Percentiles rank a stretch among this genome's conserved stretches.
Evolutionary conservation across 257 asterid genomes (phyloP).

Genomic region (Rauvolfia tetraphylla): DNA sequence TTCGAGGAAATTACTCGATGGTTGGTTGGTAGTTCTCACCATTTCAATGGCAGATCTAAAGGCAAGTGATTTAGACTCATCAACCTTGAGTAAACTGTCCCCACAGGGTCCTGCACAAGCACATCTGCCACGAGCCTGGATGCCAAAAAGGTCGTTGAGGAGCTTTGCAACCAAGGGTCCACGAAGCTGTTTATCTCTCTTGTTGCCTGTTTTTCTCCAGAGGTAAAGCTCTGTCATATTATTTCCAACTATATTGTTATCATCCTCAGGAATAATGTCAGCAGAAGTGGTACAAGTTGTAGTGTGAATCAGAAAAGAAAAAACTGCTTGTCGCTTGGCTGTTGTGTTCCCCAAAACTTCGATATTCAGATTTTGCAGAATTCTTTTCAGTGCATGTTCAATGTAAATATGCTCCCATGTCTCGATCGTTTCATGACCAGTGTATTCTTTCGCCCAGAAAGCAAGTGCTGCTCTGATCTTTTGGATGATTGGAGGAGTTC

Average conservation of each 20-base stretch:
- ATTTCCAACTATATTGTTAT: background rate
- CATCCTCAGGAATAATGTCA: background rate
- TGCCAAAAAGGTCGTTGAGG: slow-evolving; percentile 68
- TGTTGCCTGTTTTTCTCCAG: slow-evolving; percentile 25
- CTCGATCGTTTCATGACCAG: slow-evolving; percentile 37
- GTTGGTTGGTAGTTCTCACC: slow-evolving; percentile 22
- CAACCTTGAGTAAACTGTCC: slow-evolving; percentile 44
- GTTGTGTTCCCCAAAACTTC: slow-evolving; percentile 43
- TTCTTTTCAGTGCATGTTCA: slow-evolving; percentile 37
- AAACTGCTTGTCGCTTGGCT: slow-evolving; percentile 46
- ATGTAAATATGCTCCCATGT: slow-evolving; percentile 36
- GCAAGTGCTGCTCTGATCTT: slow-evolving; percentile 60
- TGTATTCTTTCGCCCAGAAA: slow-evolving; percentile 56
- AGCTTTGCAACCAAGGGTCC: slow-evolving; percentile 70
- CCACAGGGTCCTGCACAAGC: slow-evolving; percentile 76
- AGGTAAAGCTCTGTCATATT: slow-evolving; percentile 17
- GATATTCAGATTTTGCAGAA: slow-evolving; percentile 36
- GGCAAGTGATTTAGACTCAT: slow-evolving; percentile 35
- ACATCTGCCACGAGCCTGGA: slow-evolving; percentile 61
- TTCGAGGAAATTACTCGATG: background rate
- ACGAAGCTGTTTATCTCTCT: slow-evolving; percentile 43
- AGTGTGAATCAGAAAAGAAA: slow-evolving; percentile 50
- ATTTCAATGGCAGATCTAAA: slow-evolving; percentile 35
- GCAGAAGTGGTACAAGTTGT: slow-evolving; percentile 9
- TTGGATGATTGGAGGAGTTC: slow-evolving; percentile 63